Conservation (phyloP, 2,329 filamentous ascomycete species). For the Pseudocercospora pini-densiflorae region DNA sequence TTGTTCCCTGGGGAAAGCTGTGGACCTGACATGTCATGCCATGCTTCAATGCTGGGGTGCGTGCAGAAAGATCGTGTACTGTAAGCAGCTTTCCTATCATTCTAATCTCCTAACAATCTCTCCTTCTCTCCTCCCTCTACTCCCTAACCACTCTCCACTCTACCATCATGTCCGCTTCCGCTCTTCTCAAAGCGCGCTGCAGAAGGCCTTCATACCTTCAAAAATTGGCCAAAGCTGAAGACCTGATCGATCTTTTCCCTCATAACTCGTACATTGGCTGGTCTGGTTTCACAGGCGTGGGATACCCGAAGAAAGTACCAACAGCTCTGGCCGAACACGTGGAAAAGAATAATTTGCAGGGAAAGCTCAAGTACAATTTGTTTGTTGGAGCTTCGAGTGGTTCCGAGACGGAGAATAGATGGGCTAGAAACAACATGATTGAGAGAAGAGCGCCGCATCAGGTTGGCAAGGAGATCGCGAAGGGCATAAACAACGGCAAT, state of each 20-base stretch:
- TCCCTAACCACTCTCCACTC: not conserved
- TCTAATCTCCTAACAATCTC: not conserved
- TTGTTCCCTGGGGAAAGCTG: not conserved
- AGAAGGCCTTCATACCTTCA: conserved; percentile 76
- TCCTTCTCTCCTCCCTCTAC: not conserved
- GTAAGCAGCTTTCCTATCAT: not conserved
- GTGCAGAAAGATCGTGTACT: not conserved
- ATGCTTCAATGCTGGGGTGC: not conserved
- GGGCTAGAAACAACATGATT: conserved; percentile 90
- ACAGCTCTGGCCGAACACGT: conserved; percentile 86
- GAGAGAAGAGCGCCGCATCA: conserved; percentile 83
- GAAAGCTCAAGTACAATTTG: conserved; percentile 81
- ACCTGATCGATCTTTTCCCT: conserved; percentile 80
- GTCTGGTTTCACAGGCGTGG: conserved; percentile 87
- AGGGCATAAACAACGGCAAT: conserved; percentile 84
- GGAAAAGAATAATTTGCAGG: conserved; percentile 82
- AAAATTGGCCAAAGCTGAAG: conserved; percentile 79
- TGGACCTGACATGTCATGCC: not conserved
- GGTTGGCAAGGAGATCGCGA: conserved; percentile 87
- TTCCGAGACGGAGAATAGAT: conserved; percentile 88
- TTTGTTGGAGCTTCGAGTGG: conserved; percentile 91
- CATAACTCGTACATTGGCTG: conserved; percentile 87
- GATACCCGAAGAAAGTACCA: conserved; percentile 70
- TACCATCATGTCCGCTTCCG: conserved; percentile 46
- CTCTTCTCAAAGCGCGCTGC: conserved; percentile 75